These are phyloP conservation scores for Ceratobasidium sp. DNA, from an alignment of 1,284 basidiomycete species.

Conservation along the genomic window DNA sequence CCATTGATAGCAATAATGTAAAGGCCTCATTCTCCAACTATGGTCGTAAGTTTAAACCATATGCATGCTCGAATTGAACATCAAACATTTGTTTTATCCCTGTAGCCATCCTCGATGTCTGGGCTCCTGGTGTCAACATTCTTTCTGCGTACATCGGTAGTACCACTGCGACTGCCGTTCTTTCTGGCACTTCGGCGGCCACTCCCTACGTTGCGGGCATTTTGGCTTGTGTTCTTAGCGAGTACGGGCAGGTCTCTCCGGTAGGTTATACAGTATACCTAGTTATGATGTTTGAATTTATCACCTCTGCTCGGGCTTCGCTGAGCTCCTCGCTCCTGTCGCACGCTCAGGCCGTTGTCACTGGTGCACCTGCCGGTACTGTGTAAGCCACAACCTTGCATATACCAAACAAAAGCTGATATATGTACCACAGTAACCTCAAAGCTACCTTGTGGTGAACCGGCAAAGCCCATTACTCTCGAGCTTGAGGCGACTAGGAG, in stretches of 20 bases:
- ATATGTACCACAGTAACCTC: not conserved
- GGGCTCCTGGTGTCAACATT: conserved; percentile 71
- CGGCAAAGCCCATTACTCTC: no score
- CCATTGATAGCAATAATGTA: conserved; percentile 79
- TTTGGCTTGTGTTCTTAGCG: conserved; percentile 26
- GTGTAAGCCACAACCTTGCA: not conserved
- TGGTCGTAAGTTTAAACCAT: conserved; percentile 58
- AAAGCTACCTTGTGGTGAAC: conserved; percentile 22
- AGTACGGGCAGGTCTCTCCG: conserved; percentile 32
- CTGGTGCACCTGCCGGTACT: conserved; percentile 7
- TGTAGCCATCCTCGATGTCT: conserved; percentile 68
- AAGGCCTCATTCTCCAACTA: conserved; percentile 90
- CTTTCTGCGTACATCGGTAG: conserved; percentile 50
- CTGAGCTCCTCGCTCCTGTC: conserved; percentile 5
- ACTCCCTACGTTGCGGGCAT: conserved; percentile 38
- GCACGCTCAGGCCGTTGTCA: conserved; percentile 28
- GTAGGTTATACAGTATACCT: not conserved
- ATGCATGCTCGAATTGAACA: not conserved
- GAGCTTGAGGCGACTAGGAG: no score
- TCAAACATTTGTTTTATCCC: no score
- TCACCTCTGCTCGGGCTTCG: not conserved
- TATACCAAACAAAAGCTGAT: not conserved
- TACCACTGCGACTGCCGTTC: conserved; percentile 50
- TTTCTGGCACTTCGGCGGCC: conserved; percentile 53
- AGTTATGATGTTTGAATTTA: not conserved